Conservation (phyloP, 208 protist species). For the Leptomonas pyrrhocoris region DNA sequence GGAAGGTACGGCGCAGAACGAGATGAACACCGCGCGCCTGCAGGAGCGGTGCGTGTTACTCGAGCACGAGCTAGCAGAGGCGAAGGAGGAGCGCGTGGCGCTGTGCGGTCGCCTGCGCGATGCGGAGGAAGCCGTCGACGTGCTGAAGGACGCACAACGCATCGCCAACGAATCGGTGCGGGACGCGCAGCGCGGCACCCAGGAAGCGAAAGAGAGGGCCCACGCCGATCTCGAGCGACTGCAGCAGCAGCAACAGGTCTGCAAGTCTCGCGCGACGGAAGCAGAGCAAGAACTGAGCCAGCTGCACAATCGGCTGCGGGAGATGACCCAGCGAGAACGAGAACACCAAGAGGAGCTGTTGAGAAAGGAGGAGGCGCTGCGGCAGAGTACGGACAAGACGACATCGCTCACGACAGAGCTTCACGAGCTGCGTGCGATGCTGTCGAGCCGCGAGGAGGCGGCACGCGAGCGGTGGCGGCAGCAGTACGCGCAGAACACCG, state of each 20-base stretch:
- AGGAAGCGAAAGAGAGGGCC: slow-evolving; percentile 16
- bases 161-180: slow-evolving; percentile 18
- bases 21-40: slow-evolving; percentile 5
- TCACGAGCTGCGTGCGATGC: slow-evolving; percentile 5
- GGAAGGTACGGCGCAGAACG: neutral
- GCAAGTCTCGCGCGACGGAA: slow-evolving; percentile 10
- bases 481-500: slow-evolving; percentile 28
- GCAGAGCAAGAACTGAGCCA: slow-evolving; percentile 25
- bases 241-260: slow-evolving; percentile 8
- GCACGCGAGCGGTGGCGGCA: slow-evolving; percentile 24
- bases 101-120: slow-evolving; percentile 20
- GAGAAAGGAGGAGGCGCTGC: slow-evolving; percentile 13
- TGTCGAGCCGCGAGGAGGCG: neutral
- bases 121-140: slow-evolving; percentile 30
- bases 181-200: slow-evolving; percentile 14
- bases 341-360: slow-evolving; percentile 7
- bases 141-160: slow-evolving; percentile 29
- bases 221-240: slow-evolving; percentile 2
- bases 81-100: slow-evolving; percentile 14
- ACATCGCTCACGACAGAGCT: slow-evolving; percentile 2
- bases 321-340: neutral
- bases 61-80: slow-evolving; percentile 14
- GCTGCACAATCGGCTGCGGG: slow-evolving; percentile 1
- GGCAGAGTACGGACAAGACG: slow-evolving; percentile 8
- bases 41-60: slow-evolving; percentile 19